phyloP scores from a whole-genome alignment of 1,139 yeast species.

The Citeromyces siamensis region DNA sequence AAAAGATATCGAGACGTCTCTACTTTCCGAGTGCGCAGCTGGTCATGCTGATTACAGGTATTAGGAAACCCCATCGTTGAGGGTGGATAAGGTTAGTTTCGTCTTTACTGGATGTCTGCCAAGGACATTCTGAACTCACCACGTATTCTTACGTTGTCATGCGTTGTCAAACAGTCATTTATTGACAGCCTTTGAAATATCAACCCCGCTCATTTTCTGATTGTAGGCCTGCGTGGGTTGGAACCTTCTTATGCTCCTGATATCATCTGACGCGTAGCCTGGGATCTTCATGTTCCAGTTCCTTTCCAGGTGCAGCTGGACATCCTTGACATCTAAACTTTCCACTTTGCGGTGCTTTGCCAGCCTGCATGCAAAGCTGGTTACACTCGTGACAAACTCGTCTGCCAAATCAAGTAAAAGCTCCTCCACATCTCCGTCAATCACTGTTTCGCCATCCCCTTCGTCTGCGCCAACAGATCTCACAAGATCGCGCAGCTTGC shows the following conservation, averaged over 20 bases:
- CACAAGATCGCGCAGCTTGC: conserved; percentile 80
- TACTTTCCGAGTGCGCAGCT: no score
- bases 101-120: no score
- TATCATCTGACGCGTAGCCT: conserved; percentile 86
- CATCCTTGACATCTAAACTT: conserved; percentile 74
- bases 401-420: conserved; percentile 85
- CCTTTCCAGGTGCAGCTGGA: conserved; percentile 84
- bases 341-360: conserved; percentile 95
- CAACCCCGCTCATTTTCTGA: conserved; percentile 58
- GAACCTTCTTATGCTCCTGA: conserved; percentile 73
- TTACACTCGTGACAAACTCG: conserved; percentile 84
- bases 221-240: conserved; percentile 61
- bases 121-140: no score
- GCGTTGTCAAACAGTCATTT: conserved; percentile 10
- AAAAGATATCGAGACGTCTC: no score
- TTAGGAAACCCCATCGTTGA: no score
- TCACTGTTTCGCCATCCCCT: conserved; percentile 80
- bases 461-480: conserved; percentile 73
- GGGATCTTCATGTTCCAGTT: conserved; percentile 96
- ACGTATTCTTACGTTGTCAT: no score
- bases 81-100: no score
- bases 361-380: conserved; percentile 84
- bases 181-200: conserved; percentile 22
- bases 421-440: conserved; percentile 96
- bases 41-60: no score